A percentile compares a stretch with the other conserved stretches of the same genome.
phyloP scores from a whole-genome alignment of 768 basidiomycete species.

The Tulasnella sp. region DNA sequence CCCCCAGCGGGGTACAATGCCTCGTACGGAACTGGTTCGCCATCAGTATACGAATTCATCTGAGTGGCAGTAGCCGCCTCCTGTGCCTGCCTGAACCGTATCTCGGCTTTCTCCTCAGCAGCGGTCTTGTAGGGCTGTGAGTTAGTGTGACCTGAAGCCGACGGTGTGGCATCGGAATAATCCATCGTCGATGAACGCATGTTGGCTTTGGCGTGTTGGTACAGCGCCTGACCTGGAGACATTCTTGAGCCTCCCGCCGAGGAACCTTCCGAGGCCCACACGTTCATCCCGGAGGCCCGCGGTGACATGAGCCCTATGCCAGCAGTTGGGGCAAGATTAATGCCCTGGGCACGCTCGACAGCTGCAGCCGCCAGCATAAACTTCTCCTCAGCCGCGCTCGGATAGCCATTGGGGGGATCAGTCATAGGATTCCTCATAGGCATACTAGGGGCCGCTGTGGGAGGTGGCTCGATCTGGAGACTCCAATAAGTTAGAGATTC shows the following conservation, averaged over 20 bases:
- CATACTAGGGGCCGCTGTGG: too few relatives aligned
- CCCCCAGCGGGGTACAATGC: constrained; percentile 38
- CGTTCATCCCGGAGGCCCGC: background rate
- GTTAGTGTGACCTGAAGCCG: background rate
- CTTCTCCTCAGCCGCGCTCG: background rate
- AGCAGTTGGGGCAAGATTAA: background rate
- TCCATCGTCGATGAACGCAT: background rate
- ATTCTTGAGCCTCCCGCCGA: constrained; percentile 27
- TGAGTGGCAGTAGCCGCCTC: constrained; percentile 39
- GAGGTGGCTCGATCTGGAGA: too few relatives aligned
- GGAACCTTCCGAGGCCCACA: background rate
- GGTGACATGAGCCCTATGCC: background rate
- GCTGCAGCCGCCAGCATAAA: background rate
- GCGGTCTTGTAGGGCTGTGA: constrained; percentile 42
- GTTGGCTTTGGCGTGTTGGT: constrained; percentile 15
- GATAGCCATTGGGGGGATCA: background rate
- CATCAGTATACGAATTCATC: constrained; percentile 3
- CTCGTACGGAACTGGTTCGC: constrained; percentile 51
- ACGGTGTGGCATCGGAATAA: background rate
- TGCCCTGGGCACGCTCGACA: background rate
- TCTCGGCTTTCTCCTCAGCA: constrained; percentile 63
- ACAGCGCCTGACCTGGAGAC: constrained; percentile 22
- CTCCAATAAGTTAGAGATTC: too few relatives aligned
- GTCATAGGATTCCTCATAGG: too few relatives aligned
- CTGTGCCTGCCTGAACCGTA: constrained; percentile 61